Evolutionary conservation across 2,329 filamentous ascomycete genomes (phyloP), one percentile per base, ranked within the genome.

Genomic region (Calonectria multiphialidica): DNA sequence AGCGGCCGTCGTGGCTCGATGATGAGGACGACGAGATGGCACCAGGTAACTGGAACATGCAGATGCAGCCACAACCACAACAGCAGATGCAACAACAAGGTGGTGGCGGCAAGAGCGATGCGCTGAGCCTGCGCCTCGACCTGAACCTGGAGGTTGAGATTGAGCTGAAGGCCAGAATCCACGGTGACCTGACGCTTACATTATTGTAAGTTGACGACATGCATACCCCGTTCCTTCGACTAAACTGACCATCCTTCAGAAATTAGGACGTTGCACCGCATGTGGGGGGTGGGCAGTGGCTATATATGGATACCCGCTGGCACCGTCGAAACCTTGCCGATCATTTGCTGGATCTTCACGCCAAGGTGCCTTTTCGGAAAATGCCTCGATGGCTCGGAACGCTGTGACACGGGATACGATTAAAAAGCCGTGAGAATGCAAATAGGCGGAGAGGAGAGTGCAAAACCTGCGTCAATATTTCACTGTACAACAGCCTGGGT

Each of bases 141-240:
- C 87, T 95, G 70, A 97, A 97, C 83, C 86, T 97, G 70, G 94
- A 97, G 77, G 89, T 97, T 63, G 94, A 97, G 84, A 94, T 97
- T 74, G 93, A 95, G 79, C 88, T 97, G 73, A 97, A 97, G 88
- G 94, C 94, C n/a, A 93, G 93, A 83, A 95, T 97, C 75, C 92
- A 95, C 79, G 95, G 95, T 81, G 95, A 97, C 85, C 85, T 97
- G 75, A 95, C 94, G 37, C 84, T 97, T 76, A 93, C 92, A 76
- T 88, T 97, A 77, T 84, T 90, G 88, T 90, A 85, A 83, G 88
- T 87, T 59, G 25, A 23, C 5, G 28, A 21, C 53, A 13, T 28
- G n/a, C 18, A 37, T 30, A 23, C n/a, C 5, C 9, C 13, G n/a
- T 23, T 13, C 9, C 8, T 8, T 47, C 4, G 44, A 23, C 44